These are phyloP conservation scores for Zymoseptoria ardabiliae DNA, from an alignment of 2,329 filamentous ascomycete genomes.

Conservation along the genomic window DNA sequence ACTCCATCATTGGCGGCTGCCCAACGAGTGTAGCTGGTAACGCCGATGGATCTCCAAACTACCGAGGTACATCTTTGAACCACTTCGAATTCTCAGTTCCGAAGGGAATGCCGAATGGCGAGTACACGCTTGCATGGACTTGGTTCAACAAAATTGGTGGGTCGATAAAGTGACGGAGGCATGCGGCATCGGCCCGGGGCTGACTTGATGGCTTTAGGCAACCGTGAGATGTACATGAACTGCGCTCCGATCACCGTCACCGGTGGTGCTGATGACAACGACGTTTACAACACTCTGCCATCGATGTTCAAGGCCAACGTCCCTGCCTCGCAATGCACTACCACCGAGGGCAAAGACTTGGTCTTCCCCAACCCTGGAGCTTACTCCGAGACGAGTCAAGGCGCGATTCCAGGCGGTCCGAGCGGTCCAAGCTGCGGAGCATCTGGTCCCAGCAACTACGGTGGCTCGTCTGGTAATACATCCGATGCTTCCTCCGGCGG, in stretches of 20 bases:
- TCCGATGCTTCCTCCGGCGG: too few relatives aligned
- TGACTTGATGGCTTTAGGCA: too few relatives aligned
- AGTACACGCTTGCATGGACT: constrained; percentile 83
- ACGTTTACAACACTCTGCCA: constrained; percentile 55
- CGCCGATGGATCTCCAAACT: too few relatives aligned
- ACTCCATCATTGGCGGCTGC: constrained; percentile 80
- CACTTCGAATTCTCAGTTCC: constrained; percentile 67
- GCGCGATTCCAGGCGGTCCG: constrained; percentile 12
- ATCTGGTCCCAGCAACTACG: too few relatives aligned
- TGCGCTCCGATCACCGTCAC: constrained; percentile 68
- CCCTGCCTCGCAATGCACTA: constrained; percentile 41
- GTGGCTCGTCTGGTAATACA: too few relatives aligned
- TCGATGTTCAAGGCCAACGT: constrained; percentile 63
- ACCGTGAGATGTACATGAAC: constrained; percentile 97
- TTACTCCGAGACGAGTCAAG: constrained; percentile 10
- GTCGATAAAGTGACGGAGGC: too few relatives aligned
- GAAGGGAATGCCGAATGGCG: constrained; percentile 61
- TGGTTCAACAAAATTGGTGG: constrained; percentile 92
- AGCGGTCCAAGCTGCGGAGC: too few relatives aligned
- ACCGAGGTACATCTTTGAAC: too few relatives aligned
- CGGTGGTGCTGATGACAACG: constrained; percentile 34
- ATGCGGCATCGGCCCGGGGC: too few relatives aligned
- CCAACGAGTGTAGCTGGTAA: constrained; percentile 56
- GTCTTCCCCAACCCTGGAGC: constrained; percentile 56
- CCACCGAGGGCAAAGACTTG: constrained; percentile 46